Evolutionary conservation across 257 asterid species (phyloP).

Genomic region (Plectranthus barbatus): DNA sequence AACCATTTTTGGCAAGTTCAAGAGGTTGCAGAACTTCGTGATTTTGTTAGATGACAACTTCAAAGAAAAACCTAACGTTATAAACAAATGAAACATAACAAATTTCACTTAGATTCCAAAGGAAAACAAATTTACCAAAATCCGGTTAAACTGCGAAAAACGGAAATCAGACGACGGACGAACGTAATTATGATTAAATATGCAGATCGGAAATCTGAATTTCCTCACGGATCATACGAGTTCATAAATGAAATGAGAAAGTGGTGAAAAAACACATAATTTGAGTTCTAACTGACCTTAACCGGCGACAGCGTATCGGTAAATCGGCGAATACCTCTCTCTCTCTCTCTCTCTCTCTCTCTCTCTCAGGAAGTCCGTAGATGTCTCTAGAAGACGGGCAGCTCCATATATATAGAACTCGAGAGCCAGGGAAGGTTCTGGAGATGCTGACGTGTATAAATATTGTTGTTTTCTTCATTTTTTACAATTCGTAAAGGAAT

Average conservation of each 20-base stretch:
- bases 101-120: too few species aligned
- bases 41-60: too few species aligned
- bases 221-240: neutral
- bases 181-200: neutral
- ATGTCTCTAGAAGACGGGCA: constrained; percentile 9
- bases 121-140: too few species aligned
- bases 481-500: too few species aligned
- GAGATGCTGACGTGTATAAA: constrained; percentile 19
- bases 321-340: neutral
- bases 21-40: neutral
- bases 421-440: constrained; percentile 31
- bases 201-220: neutral
- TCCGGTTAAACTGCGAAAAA: too few species aligned
- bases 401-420: neutral
- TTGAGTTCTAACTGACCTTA: constrained; percentile 8
- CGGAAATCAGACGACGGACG: too few species aligned
- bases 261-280: neutral
- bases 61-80: too few species aligned
- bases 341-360: neutral
- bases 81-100: too few species aligned
- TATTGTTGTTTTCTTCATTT: neutral
- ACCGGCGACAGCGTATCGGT: neutral
- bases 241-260: neutral
- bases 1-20: neutral
- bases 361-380: neutral